Evolutionary conservation across 805 yeast genomes (phyloP).

Genomic region (Alloascoidea africana): DNA sequence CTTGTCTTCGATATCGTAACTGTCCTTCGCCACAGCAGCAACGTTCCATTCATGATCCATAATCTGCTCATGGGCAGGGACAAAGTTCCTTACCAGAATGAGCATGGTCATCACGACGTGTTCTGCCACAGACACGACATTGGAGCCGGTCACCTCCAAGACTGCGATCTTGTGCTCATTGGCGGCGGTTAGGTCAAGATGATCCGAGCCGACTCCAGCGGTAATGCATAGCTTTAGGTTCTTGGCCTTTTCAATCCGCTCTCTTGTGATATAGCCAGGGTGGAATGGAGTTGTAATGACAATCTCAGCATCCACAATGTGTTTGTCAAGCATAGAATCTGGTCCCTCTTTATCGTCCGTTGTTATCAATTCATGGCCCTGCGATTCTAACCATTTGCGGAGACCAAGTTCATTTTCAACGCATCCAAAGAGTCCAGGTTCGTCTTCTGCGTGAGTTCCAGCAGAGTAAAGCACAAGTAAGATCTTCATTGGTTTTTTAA

Average conservation of each 20-base stretch:
- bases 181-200: conserved; percentile 57
- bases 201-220: conserved; percentile 82
- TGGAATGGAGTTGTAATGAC: conserved; percentile 75
- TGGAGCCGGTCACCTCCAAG: conserved; percentile 71
- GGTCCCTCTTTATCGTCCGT: conserved; percentile 60
- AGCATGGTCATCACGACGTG: conserved; percentile 66
- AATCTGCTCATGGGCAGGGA: conserved; percentile 64
- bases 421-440: conserved; percentile 48
- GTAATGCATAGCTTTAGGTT: conserved; percentile 57
- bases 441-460: conserved; percentile 41
- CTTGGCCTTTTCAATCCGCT: conserved; percentile 53
- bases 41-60: conserved; percentile 55
- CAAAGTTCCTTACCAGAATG: conserved; percentile 58
- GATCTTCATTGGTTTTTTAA: conserved; percentile 24
- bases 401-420: conserved; percentile 67
- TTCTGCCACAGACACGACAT: conserved; percentile 70
- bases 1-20: conserved; percentile 63
- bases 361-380: conserved; percentile 53
- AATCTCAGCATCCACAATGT: conserved; percentile 58
- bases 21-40: conserved; percentile 59
- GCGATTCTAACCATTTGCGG: conserved; percentile 40
- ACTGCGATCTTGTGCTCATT: conserved; percentile 50
- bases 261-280: conserved; percentile 60
- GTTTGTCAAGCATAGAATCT: conserved; percentile 40
- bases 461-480: conserved; percentile 46